Conservation (phyloP, 768 basidiomycete genomes). For the Daedaleopsis sinensis region DNA sequence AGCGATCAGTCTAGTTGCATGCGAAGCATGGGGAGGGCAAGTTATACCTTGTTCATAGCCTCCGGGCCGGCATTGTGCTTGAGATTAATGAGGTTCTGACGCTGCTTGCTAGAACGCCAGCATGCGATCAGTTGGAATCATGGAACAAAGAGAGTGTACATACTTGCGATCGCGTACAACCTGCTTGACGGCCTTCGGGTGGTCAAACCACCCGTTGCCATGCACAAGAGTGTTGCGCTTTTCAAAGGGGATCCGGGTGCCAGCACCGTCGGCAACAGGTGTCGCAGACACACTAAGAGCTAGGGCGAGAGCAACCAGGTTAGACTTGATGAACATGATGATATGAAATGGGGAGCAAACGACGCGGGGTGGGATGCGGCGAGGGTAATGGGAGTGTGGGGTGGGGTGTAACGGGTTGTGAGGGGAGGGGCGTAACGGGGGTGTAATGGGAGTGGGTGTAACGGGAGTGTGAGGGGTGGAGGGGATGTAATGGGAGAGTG, state of each 20-base stretch:
- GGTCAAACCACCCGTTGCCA: constrained; percentile 34
- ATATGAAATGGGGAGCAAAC: background rate
- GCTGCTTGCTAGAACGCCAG: constrained; percentile 37
- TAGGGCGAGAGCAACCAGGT: constrained; percentile 31
- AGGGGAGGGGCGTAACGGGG: too few species aligned
- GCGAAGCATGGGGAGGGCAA: background rate
- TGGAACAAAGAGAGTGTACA: constrained; percentile 7
- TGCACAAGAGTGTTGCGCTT: constrained; percentile 32
- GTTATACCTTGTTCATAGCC: background rate
- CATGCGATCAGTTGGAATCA: background rate
- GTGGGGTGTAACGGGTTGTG: too few species aligned
- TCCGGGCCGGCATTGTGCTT: constrained; percentile 33
- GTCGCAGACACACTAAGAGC: constrained; percentile 29
- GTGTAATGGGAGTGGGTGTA: too few species aligned
- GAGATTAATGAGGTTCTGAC: constrained; percentile 40
- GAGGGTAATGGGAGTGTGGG: too few species aligned
- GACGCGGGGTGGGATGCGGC: too few species aligned
- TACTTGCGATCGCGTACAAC: constrained; percentile 31
- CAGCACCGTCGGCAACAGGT: constrained; percentile 23
- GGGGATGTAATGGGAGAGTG: background rate
- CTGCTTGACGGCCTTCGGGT: constrained; percentile 29
- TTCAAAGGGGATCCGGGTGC: constrained; percentile 26
- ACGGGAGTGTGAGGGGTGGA: background rate
- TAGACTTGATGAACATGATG: constrained; percentile 33
- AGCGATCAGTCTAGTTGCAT: background rate